These are phyloP conservation scores for Symbiodinium pilosum DNA, from an alignment of 73 alveolate genomes.

Conservation along the genomic window DNA sequence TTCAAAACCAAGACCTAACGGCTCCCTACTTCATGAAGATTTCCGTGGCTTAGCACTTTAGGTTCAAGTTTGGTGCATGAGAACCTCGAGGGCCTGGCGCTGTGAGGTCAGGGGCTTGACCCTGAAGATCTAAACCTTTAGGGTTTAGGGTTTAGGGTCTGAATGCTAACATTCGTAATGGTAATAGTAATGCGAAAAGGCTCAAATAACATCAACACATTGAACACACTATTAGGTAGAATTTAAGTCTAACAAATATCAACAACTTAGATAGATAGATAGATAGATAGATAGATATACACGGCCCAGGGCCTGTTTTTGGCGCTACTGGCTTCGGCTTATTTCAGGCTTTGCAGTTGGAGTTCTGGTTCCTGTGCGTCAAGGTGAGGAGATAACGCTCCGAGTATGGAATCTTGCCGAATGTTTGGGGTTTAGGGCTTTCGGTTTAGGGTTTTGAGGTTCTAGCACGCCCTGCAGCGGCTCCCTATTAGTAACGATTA, in stretches of 20 bases:
- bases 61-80: too few species aligned
- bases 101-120: too few species aligned
- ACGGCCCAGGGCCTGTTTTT: background rate
- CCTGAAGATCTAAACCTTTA: background rate
- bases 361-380: too few species aligned
- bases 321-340: background rate
- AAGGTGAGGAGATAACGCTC: background rate
- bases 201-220: too few species aligned
- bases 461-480: background rate
- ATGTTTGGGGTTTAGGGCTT: background rate
- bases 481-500: too few species aligned
- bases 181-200: too few species aligned
- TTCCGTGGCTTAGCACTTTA: background rate
- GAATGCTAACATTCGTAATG: too few species aligned
- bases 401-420: background rate
- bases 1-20: background rate
- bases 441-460: background rate
- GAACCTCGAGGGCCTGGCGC: too few species aligned
- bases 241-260: too few species aligned
- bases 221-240: too few species aligned
- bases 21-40: background rate
- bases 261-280: too few species aligned
- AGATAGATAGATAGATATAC: too few species aligned
- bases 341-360: background rate
- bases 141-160: background rate